Conservation (phyloP, 2,329 filamentous ascomycete species). For the Sclerotinia trifoliorum region DNA sequence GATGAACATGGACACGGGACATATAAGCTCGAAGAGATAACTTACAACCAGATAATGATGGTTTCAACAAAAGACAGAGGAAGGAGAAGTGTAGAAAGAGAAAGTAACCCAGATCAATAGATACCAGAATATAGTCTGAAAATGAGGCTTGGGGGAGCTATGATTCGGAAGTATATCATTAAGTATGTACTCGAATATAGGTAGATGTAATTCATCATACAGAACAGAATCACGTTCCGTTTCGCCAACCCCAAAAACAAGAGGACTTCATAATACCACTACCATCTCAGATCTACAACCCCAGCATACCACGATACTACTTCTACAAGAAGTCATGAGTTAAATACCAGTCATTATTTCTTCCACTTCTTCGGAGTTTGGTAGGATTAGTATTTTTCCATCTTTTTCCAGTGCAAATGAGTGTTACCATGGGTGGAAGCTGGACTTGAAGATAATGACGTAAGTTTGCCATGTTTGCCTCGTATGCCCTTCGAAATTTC, state of each 20-base stretch:
- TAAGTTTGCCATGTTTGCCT: not conserved
- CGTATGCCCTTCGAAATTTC: not conserved
- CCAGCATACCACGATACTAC: no score
- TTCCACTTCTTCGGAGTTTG: no score
- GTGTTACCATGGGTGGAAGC: not conserved
- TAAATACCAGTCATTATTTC: no score
- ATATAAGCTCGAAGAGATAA: not conserved
- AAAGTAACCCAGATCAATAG: not conserved
- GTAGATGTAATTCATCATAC: not conserved
- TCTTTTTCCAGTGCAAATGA: not conserved
- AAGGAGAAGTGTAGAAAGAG: not conserved
- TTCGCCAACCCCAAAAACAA: not conserved
- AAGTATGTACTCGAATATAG: not conserved
- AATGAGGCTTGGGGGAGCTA: not conserved
- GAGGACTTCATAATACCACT: not conserved
- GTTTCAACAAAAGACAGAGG: not conserved
- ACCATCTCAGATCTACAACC: no score
- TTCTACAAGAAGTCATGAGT: no score
- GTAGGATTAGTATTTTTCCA: no score
- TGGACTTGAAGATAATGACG: not conserved
- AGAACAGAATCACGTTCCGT: not conserved
- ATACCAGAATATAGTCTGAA: not conserved
- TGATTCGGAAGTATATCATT: not conserved
- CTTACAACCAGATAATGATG: no score
- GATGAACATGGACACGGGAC: no score